Conservation (phyloP, 805 yeast species). For the Hanseniaspora jakobsenii region DNA sequence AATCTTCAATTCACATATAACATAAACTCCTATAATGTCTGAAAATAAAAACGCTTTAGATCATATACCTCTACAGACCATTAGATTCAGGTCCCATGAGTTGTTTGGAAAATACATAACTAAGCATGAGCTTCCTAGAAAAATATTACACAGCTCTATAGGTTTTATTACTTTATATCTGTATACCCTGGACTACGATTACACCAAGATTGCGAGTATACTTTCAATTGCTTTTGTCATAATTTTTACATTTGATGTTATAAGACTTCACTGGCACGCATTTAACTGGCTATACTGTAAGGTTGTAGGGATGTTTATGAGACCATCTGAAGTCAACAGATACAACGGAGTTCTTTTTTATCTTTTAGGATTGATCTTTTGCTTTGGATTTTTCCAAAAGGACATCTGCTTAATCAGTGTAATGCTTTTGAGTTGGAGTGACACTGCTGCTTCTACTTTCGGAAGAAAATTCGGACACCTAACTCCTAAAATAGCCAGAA, state of each 20-base stretch:
- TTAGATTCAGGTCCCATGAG: conserved; percentile 32
- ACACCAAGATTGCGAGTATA: conserved; percentile 46
- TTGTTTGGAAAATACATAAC: conserved; percentile 44
- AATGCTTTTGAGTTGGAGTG: conserved; percentile 86
- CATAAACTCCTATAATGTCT: too few relatives aligned
- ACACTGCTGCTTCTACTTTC: conserved; percentile 89
- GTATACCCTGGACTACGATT: conserved; percentile 51
- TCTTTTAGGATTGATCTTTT: conserved; percentile 61
- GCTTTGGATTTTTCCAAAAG: conserved; percentile 59
- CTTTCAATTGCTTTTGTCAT: conserved; percentile 43
- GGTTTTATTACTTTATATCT: conserved; percentile 70
- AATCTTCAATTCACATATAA: too few relatives aligned
- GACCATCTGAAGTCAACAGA: conserved; percentile 61
- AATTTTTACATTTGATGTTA: conserved; percentile 51
- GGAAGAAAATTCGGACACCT: conserved; percentile 78
- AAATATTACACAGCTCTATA: conserved; percentile 74
- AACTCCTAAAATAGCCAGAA: conserved; percentile 62
- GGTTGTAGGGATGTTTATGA: conserved; percentile 66
- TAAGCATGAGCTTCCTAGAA: conserved; percentile 82
- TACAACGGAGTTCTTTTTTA: conserved; percentile 87
- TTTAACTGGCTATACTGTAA: conserved; percentile 59
- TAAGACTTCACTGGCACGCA: conserved; percentile 49
- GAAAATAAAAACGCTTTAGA: background rate
- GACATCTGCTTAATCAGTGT: conserved; percentile 71
- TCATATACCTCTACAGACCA: conserved; percentile 26